Evolutionary conservation across 345 rosid genomes (phyloP).

Genomic region (Passiflora organensis): DNA sequence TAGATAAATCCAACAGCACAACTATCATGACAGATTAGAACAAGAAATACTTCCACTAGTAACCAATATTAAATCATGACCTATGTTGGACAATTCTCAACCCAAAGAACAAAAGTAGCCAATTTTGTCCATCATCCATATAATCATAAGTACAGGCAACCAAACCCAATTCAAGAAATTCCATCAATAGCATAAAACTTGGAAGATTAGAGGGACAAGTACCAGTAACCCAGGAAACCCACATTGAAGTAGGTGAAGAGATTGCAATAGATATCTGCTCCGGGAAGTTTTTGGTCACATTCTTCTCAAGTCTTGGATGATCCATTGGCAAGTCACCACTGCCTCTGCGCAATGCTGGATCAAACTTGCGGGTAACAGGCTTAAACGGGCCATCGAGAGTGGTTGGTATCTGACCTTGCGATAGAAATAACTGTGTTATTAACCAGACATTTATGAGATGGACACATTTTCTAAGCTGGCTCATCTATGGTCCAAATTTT

Average conservation of each 20-base stretch:
- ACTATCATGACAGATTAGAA: neutral
- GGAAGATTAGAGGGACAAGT: constrained; percentile 7
- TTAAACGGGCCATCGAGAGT: constrained; percentile 74
- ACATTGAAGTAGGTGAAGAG: constrained; percentile 67
- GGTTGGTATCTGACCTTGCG: constrained; percentile 40
- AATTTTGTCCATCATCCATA: neutral
- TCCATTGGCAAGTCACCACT: constrained; percentile 73
- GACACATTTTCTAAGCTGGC: neutral
- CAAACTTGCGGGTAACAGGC: constrained; percentile 59
- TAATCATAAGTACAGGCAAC: neutral
- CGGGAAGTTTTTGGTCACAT: constrained; percentile 45
- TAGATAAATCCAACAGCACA: neutral
- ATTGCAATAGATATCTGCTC: constrained; percentile 72
- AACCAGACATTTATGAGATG: constrained; percentile 12
- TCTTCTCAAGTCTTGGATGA: constrained; percentile 61
- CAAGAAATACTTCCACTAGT: neutral
- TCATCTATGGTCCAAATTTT: too few relatives aligned
- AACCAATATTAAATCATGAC: too few relatives aligned
- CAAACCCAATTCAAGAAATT: constrained; percentile 7
- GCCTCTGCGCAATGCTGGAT: constrained; percentile 68
- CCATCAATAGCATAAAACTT: neutral
- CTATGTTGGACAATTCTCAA: neutral
- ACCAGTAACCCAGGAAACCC: constrained; percentile 96
- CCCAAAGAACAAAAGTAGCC: too few relatives aligned
- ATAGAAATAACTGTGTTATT: constrained; percentile 8